These are phyloP conservation scores for Trichoderma aggressivum DNA, from an alignment of 2,329 filamentous ascomycete species.

Conservation along the genomic window DNA sequence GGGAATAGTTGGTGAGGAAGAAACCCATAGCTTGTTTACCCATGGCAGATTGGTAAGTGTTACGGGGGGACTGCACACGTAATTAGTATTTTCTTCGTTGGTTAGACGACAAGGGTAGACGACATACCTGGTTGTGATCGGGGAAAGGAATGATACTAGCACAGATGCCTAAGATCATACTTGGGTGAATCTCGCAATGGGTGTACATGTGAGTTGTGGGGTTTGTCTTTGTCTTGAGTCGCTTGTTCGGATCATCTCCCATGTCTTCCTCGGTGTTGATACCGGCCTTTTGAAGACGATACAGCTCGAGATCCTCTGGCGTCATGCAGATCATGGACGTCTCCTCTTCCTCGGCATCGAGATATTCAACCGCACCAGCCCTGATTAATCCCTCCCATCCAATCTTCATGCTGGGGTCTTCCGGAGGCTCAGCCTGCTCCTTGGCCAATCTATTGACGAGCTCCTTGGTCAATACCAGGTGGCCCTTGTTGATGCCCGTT, in stretches of 20 bases:
- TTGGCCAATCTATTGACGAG: slow-evolving; percentile 72
- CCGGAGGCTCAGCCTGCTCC: slow-evolving; percentile 63
- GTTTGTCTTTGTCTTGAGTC: slow-evolving; percentile 85
- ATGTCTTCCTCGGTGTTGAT: slow-evolving; percentile 60
- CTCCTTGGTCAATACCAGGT: slow-evolving; percentile 79
- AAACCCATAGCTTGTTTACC: slow-evolving; percentile 99
- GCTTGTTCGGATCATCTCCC: slow-evolving; percentile 69
- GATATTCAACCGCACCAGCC: slow-evolving; percentile 85
- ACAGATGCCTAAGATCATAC: slow-evolving; percentile 98
- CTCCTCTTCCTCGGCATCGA: slow-evolving; percentile 98
- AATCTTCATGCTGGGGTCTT: slow-evolving; percentile 61
- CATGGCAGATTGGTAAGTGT: slow-evolving; percentile 99
- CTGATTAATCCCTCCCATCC: slow-evolving; percentile 87
- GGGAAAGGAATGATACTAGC: slow-evolving; percentile 99
- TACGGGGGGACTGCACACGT: slow-evolving; percentile 82
- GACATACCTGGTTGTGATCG: slow-evolving; percentile 83
- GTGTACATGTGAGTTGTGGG: slow-evolving; percentile 89
- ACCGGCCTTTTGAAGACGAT: slow-evolving; percentile 65
- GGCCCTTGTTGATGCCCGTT: slow-evolving; percentile 56
- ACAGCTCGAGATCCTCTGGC: slow-evolving; percentile 85
- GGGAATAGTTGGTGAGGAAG: slow-evolving; percentile 93
- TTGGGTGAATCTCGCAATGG: slow-evolving; percentile 98
- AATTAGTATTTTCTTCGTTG: background rate
- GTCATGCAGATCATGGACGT: slow-evolving; percentile 99
- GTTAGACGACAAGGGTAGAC: background rate